Base-by-base conservation (phyloP, 441 rosid genomes). In the Raphanus hybrid region DNA sequence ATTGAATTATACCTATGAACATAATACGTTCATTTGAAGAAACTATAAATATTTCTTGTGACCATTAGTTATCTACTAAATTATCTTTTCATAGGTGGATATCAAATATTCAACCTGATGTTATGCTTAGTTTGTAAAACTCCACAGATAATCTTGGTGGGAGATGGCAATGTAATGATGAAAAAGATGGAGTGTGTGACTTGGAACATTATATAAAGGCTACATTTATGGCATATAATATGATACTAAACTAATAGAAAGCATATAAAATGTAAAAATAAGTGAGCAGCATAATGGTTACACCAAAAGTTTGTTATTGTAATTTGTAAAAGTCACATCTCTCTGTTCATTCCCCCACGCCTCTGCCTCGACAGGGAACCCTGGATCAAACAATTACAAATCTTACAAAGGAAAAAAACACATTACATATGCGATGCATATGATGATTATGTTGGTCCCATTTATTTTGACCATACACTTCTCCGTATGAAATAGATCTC, bases 251-350 rank as follows among this genome's bases (percentile, higher is more conserved):
- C 39, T 0, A 52, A 61, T 27, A 39, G 29, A 68, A 63, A 74
- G 26, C 58, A 73, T 52, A 78, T 52, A 68, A 60, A 68, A 61
- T 78, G 54, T 52, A n/a, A 32, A 58, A 68, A 63, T 63, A 64
- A 79, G 72, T 64, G 76, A 79, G 79, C 72, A 70, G 37, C 71
- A 79, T 79, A 27, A 79, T 79, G 72, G 82, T 75, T 74, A 69
- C 63, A 74, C 75, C 58, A 74, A 74, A 79, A 78, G 76, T 67
- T 73, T 67, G 64, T 26, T 67, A 72, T 73, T 73, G 81, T 67
- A 78, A 67, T 67, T 67, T 78, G 70, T 68, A 78, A 78, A 55
- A 78, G 81, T 73, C 20, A 67, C 65, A 60, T 61, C 18, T 64
- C 39, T 73, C 74, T 78, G 78, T 52, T 74, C 71, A 41, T 74